Percentiles rank a stretch among this genome's conserved stretches.
phyloP scores from a whole-genome alignment of 331 rosid species.

The Saraca asoca region DNA sequence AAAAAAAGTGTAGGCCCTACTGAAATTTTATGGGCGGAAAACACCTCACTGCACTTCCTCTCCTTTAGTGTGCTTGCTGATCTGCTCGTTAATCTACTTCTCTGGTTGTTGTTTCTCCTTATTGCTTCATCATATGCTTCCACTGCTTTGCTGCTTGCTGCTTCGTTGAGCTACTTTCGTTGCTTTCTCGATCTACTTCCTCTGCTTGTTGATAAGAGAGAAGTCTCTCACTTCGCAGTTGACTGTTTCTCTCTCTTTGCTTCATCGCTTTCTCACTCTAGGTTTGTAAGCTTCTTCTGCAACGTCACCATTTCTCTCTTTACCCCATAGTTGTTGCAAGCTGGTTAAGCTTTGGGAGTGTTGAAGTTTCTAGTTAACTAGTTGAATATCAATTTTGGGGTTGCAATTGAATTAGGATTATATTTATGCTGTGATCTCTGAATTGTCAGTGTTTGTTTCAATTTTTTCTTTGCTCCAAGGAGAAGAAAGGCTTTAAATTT shows the following conservation, averaged over 20 bases:
- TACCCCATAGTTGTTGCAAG: background rate
- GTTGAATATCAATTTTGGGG: background rate
- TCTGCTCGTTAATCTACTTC: no score
- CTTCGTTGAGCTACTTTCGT: no score
- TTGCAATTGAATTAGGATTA: slow-evolving; percentile 20
- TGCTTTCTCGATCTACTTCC: no score
- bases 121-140: no score
- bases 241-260: background rate
- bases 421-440: slow-evolving; percentile 13
- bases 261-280: slow-evolving; percentile 6
- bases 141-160: no score
- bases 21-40: no score
- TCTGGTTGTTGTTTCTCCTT: no score
- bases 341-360: background rate
- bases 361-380: background rate
- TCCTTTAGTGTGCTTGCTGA: no score
- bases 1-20: no score
- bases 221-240: background rate
- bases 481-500: slow-evolving; percentile 19
- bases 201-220: no score
- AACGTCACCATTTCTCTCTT: background rate
- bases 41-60: no score
- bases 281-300: slow-evolving; percentile 8
- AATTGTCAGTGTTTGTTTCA: background rate
- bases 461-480: background rate